These are phyloP conservation scores for Tulasnella sp. DNA, from an alignment of 768 basidiomycete genomes.

Conservation along the genomic window DNA sequence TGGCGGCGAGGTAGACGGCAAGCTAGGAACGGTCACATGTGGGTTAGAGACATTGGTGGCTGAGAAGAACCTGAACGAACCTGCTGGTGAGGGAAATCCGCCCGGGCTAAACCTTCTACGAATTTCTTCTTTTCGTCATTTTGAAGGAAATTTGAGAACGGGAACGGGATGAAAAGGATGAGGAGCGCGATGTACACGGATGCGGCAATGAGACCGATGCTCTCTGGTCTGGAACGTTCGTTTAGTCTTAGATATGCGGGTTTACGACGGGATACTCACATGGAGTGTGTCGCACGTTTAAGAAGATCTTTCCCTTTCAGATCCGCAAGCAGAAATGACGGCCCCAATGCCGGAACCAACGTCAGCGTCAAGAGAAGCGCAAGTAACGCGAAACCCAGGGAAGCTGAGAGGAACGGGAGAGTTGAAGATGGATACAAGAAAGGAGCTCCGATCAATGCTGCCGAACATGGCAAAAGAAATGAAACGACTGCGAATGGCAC, in stretches of 20 bases:
- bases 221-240: conserved; percentile 73
- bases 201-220: conserved; percentile 88
- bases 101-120: conserved; percentile 64
- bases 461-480: neutral
- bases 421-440: conserved; percentile 32
- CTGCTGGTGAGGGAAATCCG: conserved; percentile 77
- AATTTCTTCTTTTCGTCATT: conserved; percentile 39
- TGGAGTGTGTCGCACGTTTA: conserved; percentile 73
- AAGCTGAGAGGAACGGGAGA: conserved; percentile 61
- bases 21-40: conserved; percentile 54
- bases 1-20: conserved; percentile 87
- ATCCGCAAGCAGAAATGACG: conserved; percentile 77
- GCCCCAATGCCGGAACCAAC: conserved; percentile 81
- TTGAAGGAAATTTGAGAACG: conserved; percentile 66
- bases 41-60: neutral
- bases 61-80: conserved; percentile 28
- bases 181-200: conserved; percentile 83
- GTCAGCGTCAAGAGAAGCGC: conserved; percentile 77
- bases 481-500: conserved; percentile 24
- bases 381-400: conserved; percentile 80
- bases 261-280: conserved; percentile 52
- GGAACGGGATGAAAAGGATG: conserved; percentile 93
- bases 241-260: conserved; percentile 8
- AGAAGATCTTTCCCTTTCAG: conserved; percentile 86
- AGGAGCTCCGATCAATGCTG: conserved; percentile 23